Conservation (phyloP, 225 moss, liverwort and hornwort genomes). For the Anthoceros angustus region DNA sequence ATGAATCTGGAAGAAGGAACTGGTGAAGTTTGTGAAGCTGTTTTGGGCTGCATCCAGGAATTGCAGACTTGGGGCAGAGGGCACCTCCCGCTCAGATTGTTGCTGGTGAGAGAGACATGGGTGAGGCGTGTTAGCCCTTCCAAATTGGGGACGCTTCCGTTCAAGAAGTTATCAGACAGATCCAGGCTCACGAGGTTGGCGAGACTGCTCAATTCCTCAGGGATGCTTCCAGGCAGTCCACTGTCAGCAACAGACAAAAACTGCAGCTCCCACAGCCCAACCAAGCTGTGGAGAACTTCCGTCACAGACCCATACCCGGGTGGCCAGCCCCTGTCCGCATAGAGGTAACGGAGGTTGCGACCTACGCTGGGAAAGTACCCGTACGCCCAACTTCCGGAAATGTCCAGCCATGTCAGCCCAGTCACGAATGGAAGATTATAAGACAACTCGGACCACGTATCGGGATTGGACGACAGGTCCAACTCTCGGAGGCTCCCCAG, state of each 20-base stretch:
- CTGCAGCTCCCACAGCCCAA: background rate
- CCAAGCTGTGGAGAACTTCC: background rate
- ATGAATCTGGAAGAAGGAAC: too few species aligned
- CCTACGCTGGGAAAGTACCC: background rate
- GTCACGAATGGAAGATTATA: background rate
- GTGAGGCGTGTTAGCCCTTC: too few species aligned
- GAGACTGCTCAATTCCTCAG: too few species aligned
- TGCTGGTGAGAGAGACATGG: background rate
- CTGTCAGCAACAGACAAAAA: background rate
- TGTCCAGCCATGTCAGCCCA: background rate
- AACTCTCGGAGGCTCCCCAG: background rate
- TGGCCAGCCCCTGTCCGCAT: background rate
- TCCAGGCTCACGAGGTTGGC: too few species aligned
- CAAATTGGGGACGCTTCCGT: too few species aligned
- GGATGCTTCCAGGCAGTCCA: background rate
- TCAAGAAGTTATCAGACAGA: too few species aligned
- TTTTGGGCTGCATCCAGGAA: background rate
- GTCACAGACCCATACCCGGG: background rate
- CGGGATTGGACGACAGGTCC: conserved; percentile 1
- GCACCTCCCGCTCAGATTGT: background rate
- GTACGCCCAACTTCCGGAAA: background rate
- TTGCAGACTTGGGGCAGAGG: background rate
- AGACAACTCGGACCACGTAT: background rate
- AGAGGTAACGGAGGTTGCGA: background rate
- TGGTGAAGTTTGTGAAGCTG: too few species aligned